Base-by-base conservation (phyloP, 2,329 filamentous ascomycete genomes). In the Bipolaris zeicola region DNA sequence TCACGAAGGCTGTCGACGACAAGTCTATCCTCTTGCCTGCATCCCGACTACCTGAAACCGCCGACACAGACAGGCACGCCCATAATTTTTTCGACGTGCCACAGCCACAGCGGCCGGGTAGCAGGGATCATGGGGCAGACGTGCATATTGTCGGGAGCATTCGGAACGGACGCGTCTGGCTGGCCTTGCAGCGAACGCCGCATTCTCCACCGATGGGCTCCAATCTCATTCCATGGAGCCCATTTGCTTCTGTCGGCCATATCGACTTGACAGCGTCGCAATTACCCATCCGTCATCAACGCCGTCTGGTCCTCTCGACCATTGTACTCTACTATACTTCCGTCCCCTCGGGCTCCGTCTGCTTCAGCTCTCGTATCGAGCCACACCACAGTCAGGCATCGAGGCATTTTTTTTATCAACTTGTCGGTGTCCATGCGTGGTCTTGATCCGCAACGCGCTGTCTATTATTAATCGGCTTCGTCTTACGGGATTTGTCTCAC, bases 401-500 rank as follows among this genome's bases (percentile, higher is more conserved):
- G 63, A 65, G 66, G 52, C 46, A 64, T 66, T 65, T 63, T 57
- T 20, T 20, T 31, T 14, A 24, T n/a, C 43, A 38, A 16, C 53
- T 3, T 10, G 28, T 11, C 28, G 3, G 28, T 31, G 55, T 59
- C 60, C 50, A 62, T 52, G 59, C 64, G 55, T 55, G 53, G 43
- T 36, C 33, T 34, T 46, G 48, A 41, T 51, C 38, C 46, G 56
- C 37, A 50, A 58, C 61, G 47, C 60, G 20, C n/a, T 57, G 39
- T 20, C 47, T 55, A 60, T 61, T 63, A 55, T 54, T 53, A 65
- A 68, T 63, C 45, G 58, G 58, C 46, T 60, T 60, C 55, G 47
- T 52, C 52, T 56, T 50, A 57, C 55, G 45, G 39, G 13, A 36
- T 10, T 18, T 22, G 55, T 57, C 50, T 57, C 55, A 53, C 44